Evolutionary conservation across 257 asterid species (phyloP).

Genomic region (Hygrophila difformis): DNA sequence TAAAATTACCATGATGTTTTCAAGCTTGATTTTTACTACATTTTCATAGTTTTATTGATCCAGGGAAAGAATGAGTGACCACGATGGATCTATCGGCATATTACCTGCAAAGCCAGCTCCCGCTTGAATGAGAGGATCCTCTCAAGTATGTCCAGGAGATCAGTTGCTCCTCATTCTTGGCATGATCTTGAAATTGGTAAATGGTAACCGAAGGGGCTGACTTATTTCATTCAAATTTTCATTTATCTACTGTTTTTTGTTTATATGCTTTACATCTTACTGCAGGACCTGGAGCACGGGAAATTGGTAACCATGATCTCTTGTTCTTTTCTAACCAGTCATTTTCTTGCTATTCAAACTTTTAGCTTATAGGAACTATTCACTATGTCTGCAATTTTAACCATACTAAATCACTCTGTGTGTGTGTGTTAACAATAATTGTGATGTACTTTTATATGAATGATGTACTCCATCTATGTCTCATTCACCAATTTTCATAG

Average conservation of each 20-base stretch:
- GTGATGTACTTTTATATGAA: too few relatives aligned
- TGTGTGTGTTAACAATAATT: too few relatives aligned
- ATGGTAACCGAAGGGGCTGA: conserved; percentile 4
- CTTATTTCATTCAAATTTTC: not conserved
- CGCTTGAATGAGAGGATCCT: conserved; percentile 48
- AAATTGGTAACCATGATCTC: conserved; percentile 53
- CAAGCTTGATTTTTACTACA: too few relatives aligned
- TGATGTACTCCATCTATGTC: not conserved
- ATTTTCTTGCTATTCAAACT: not conserved
- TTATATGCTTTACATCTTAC: conserved; percentile 7
- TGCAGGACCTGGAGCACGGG: conserved; percentile 87
- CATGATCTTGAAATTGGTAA: conserved; percentile 62
- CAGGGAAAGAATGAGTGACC: too few relatives aligned
- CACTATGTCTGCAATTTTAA: too few relatives aligned
- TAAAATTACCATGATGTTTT: too few relatives aligned
- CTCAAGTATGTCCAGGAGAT: conserved; percentile 43
- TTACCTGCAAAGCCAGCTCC: not conserved
- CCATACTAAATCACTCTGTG: too few relatives aligned
- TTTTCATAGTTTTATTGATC: too few relatives aligned
- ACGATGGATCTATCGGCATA: too few relatives aligned
- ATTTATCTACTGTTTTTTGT: not conserved
- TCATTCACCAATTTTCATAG: conserved; percentile 23
- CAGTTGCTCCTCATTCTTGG: conserved; percentile 63
- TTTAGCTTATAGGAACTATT: too few relatives aligned
- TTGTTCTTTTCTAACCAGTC: not conserved